Evolutionary conservation across 352 stramenopile genomes (phyloP).

Genomic region (Saprolegnia diclina): DNA sequence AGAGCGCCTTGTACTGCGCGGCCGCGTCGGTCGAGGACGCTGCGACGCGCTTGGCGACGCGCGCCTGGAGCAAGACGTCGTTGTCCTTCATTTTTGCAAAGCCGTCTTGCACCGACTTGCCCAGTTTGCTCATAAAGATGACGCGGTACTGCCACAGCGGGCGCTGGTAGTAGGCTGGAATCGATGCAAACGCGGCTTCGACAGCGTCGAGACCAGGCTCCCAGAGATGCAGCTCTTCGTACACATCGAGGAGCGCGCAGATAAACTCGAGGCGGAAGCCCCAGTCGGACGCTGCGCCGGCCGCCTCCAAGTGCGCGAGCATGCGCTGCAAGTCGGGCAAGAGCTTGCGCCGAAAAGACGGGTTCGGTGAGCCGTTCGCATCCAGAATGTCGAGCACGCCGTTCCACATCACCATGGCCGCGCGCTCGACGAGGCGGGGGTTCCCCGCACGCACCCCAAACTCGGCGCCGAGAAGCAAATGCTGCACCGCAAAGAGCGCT

Average conservation of each 20-base stretch:
- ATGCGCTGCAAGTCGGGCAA: conserved; percentile 30
- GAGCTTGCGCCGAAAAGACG: conserved; percentile 13
- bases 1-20: conserved; percentile 51
- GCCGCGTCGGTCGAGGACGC: conserved; percentile 55
- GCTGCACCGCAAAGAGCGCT: conserved; percentile 43
- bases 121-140: conserved; percentile 46
- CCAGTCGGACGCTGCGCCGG: conserved; percentile 22
- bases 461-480: conserved; percentile 47
- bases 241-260: conserved; percentile 41
- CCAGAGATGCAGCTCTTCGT: conserved; percentile 38
- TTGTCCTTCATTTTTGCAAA: conserved; percentile 49
- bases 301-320: conserved; percentile 33
- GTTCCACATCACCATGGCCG: conserved; percentile 78
- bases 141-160: conserved; percentile 43
- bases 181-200: conserved; percentile 33
- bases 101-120: conserved; percentile 35
- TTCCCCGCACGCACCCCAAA: conserved; percentile 36
- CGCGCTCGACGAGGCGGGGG: conserved; percentile 36
- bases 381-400: conserved; percentile 34
- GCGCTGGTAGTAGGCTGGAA: conserved; percentile 31
- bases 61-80: conserved; percentile 46
- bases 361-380: conserved; percentile 2
- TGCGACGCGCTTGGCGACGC: conserved; percentile 61
- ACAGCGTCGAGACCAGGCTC: conserved; percentile 33
- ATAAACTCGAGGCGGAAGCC: conserved; percentile 34